Conservation (phyloP, 2,329 filamentous ascomycete species). For the Canariomyces notabilis region DNA sequence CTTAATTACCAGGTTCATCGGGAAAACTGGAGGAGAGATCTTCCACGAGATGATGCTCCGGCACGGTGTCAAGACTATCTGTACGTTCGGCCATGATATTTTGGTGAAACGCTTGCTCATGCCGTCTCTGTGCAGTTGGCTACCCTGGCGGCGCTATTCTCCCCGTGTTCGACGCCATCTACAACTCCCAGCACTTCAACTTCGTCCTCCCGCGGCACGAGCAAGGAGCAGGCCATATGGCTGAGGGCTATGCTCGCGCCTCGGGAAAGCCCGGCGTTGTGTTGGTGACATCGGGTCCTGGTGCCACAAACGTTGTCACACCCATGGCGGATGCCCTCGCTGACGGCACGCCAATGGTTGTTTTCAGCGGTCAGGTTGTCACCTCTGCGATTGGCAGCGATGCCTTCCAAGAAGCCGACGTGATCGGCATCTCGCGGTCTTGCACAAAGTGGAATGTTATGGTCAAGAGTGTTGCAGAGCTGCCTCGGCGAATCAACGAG, state of each 20-base stretch:
- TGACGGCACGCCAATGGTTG: conserved; percentile 92
- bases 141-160: conserved; percentile 96
- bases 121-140: conserved; percentile 50
- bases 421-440: conserved; percentile 85
- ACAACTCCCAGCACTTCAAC: conserved; percentile 94
- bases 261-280: conserved; percentile 94
- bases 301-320: conserved; percentile 93
- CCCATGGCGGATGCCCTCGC: conserved; percentile 95
- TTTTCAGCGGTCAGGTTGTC: conserved; percentile 89
- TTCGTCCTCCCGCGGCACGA: conserved; percentile 95
- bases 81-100: conserved; percentile 50
- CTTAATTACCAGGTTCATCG: conserved; percentile 65
- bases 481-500: conserved; percentile 92
- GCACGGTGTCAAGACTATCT: conserved; percentile 87
- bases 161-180: conserved; percentile 97
- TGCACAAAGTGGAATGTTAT: conserved; percentile 99
- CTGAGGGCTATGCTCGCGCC: conserved; percentile 90
- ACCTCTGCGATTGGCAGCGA: conserved; percentile 90
- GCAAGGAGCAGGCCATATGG: conserved; percentile 98
- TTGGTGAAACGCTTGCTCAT: neutral
- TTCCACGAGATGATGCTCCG: conserved; percentile 99
- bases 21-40: conserved; percentile 91
- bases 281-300: conserved; percentile 91
- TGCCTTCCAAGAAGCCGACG: conserved; percentile 94
- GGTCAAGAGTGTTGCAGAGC: conserved; percentile 91